phyloP scores from a whole-genome alignment of 768 basidiomycete species.

The Tylopilus balloui region DNA sequence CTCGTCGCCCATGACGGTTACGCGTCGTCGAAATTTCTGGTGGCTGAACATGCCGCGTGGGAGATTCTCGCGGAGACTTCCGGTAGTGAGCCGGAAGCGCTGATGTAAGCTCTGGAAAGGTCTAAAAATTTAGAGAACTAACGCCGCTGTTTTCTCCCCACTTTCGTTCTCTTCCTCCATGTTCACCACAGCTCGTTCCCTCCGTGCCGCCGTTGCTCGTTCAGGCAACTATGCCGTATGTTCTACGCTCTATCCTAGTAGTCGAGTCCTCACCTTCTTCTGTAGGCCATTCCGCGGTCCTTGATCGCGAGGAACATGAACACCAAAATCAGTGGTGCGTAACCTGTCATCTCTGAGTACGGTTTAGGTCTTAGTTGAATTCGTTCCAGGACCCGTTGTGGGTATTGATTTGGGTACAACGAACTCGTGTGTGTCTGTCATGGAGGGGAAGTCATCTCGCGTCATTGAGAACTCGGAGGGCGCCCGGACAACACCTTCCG shows the following conservation, averaged over 20 bases:
- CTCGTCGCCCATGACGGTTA: too few relatives aligned
- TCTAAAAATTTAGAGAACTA: slow-evolving; percentile 54
- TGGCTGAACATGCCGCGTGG: slow-evolving; percentile 1
- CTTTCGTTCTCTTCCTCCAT: slow-evolving; percentile 52
- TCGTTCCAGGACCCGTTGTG: slow-evolving; percentile 68
- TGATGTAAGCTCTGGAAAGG: slow-evolving; percentile 30
- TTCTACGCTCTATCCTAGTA: background rate
- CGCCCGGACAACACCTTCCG: slow-evolving; percentile 95
- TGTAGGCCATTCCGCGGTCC: slow-evolving; percentile 62
- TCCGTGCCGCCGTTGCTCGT: slow-evolving; percentile 55
- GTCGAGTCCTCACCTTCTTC: slow-evolving; percentile 3
- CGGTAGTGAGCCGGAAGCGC: slow-evolving; percentile 7
- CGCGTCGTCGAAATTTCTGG: background rate
- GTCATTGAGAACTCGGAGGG: slow-evolving; percentile 99
- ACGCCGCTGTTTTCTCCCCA: slow-evolving; percentile 37
- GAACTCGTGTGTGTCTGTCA: slow-evolving; percentile 87
- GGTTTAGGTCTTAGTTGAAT: background rate
- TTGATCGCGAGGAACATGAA: slow-evolving; percentile 91
- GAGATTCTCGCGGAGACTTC: slow-evolving; percentile 14
- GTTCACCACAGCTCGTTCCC: slow-evolving; percentile 65
- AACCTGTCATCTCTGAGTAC: background rate
- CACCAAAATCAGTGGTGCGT: slow-evolving; percentile 83
- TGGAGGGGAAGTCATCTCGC: slow-evolving; percentile 92
- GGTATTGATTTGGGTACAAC: slow-evolving; percentile 97
- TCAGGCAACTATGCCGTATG: slow-evolving; percentile 61